phyloP scores from a whole-genome alignment of 345 rosid species.

The Raphanus sativus region DNA sequence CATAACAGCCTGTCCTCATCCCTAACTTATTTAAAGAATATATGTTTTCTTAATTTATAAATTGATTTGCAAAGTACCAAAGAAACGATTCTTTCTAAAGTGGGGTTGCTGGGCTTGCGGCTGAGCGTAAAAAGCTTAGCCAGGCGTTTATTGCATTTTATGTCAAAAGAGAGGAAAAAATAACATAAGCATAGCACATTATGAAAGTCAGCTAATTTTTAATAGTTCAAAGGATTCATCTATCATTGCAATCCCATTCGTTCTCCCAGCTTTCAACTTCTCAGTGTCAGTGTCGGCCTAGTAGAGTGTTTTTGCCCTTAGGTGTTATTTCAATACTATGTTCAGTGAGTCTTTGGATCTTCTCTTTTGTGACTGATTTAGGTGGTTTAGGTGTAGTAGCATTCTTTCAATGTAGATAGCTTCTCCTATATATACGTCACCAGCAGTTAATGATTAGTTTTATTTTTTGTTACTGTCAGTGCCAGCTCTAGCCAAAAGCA shows the following conservation, averaged over 20 bases:
- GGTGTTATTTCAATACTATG: not conserved
- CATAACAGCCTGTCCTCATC: constrained; percentile 25
- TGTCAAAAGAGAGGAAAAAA: not conserved
- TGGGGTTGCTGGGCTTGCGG: not conserved
- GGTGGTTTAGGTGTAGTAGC: not conserved
- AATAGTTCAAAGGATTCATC: not conserved
- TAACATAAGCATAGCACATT: not conserved
- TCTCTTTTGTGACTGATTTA: not conserved
- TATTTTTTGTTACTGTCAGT: too few relatives aligned
- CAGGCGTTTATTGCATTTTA: not conserved
- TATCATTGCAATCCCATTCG: not conserved
- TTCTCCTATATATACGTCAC: not conserved
- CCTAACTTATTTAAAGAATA: not conserved
- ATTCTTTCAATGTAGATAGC: not conserved
- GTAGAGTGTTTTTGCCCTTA: not conserved
- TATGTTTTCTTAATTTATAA: not conserved
- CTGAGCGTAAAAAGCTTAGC: not conserved
- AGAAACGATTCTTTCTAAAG: not conserved
- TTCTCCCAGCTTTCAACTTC: not conserved
- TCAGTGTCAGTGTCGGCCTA: not conserved
- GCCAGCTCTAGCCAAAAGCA: too few relatives aligned
- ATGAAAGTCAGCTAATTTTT: not conserved
- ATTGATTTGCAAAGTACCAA: not conserved
- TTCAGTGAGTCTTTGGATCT: not conserved
- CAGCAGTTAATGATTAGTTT: not conserved